Percentiles rank a stretch among this genome's conserved stretches.
Evolutionary conservation across 106 monocot genomes (phyloP).

Genomic region (Dendrobium chrysotoxum): DNA sequence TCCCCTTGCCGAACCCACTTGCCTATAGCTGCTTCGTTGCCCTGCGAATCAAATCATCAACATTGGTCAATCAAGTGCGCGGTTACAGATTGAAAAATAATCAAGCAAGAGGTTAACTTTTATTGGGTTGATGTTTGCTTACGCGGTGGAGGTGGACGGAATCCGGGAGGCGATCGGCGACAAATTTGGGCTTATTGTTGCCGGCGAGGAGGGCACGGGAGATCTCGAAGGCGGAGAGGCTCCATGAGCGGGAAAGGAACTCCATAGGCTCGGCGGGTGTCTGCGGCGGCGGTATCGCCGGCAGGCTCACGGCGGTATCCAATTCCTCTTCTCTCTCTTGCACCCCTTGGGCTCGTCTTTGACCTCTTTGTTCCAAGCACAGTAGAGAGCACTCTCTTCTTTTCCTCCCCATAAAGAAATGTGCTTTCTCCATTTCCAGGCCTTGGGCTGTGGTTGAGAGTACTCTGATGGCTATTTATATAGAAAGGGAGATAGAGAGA

Average conservation of each 20-base stretch:
- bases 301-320: conserved; percentile 6
- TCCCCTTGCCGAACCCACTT: conserved; percentile 50
- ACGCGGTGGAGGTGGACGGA: not conserved
- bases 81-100: too few relatives aligned
- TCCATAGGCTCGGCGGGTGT: conserved; percentile 87
- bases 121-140: not conserved
- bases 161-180: not conserved
- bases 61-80: not conserved
- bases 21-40: not conserved
- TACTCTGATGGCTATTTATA: not conserved
- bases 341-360: not conserved
- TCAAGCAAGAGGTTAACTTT: not conserved
- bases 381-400: conserved; percentile 1
- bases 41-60: not conserved
- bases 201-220: conserved; percentile 56
- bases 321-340: conserved; percentile 14
- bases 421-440: conserved; percentile 9
- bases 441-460: not conserved
- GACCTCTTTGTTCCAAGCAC: not conserved
- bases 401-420: conserved; percentile 15
- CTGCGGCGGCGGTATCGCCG: conserved; percentile 51
- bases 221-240: conserved; percentile 75
- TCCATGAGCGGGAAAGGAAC: conserved; percentile 83
- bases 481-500: not conserved
- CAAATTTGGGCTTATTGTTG: conserved; percentile 18